Base-by-base conservation (phyloP, 2,329 filamentous ascomycete species). In the Botrytis squamosa region DNA sequence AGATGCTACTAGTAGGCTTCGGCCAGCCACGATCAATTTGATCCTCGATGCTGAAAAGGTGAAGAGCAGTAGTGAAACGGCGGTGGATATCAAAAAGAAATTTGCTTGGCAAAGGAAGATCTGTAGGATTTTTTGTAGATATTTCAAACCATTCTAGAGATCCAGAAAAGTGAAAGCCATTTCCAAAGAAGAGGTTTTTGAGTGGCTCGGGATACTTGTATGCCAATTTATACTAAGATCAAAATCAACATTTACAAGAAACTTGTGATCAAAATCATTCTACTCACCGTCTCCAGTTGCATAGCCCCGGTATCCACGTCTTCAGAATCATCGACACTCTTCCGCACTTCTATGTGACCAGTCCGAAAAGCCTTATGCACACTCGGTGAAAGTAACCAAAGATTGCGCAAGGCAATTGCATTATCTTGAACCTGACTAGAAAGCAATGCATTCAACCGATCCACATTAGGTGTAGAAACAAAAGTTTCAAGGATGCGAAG, bases 41-140 rank as follows among this genome's bases (percentile, higher is more conserved):
- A 33, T 66, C 42, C 44, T 52, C 64, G 25, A 49, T 66, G 22
- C 64, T 49, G 20, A 66, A 49, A 40, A 66, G 64, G 49, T 66
- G 42, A 20, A 66, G 64, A 16, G 42, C 44, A 49, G 40, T 22
- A 16, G 29, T 49, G 29, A 66, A 66, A n/a, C 29, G 64, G 44
- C 64, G 44, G 44, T 66, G 44, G 33, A 52, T 36, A 14, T 52
- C 64, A 4, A 66, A 66, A 6, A 38, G 42, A 38, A 66, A 66
- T 14, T 52, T 18, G 29, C 44, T 66, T 33, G 64, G 64, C 64
- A 66, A 66, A 66, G 42, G 64, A 36, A 66, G 20, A 8, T n/a
- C 22, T 52, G 22, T 33, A 36, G 64, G 64, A 38, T 66, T 52
- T 40, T 44, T 66, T 10, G 29, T 66, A 36, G 64, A 52, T 52